Conservation (phyloP, 257 asterid species). For the Forsythia viridissima region DNA sequence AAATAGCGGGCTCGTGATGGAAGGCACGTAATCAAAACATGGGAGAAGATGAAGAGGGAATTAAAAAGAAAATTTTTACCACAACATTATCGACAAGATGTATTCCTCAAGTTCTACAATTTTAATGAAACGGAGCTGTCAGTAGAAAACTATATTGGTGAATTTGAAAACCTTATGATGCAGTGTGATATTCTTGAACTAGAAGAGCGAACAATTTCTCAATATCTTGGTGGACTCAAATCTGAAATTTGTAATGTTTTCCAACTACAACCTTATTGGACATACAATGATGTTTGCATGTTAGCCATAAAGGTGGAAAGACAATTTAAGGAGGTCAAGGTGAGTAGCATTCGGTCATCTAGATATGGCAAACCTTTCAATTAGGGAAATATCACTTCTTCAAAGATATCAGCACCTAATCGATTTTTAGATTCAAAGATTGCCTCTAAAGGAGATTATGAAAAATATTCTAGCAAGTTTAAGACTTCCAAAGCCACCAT, state of each 20-base stretch:
- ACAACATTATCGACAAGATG: not conserved
- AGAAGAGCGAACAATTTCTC: conserved; percentile 15
- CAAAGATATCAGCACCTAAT: no score
- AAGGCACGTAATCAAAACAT: not conserved
- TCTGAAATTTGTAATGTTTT: conserved; percentile 12
- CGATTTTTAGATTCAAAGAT: no score
- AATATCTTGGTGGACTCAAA: not conserved
- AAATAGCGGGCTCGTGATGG: conserved; percentile 4
- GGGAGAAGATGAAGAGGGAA: conserved; percentile 8
- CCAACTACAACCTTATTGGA: conserved; percentile 14
- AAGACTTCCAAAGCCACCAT: no score
- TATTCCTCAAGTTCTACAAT: conserved; percentile 1
- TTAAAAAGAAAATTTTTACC: not conserved
- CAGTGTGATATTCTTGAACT: not conserved
- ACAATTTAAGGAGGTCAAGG: not conserved
- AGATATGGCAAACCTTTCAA: no score
- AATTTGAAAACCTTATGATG: conserved; percentile 15
- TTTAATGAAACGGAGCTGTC: not conserved
- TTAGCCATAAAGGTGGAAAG: conserved; percentile 6
- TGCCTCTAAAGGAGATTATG: no score
- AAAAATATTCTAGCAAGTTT: no score
- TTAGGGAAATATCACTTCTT: no score
- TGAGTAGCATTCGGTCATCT: not conserved
- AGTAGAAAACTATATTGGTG: not conserved
- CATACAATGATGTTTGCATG: not conserved